Evolutionary conservation across 352 stramenopile species (phyloP), one percentile per base, ranked within the genome.

Genomic region (Pythium dissimile): DNA sequence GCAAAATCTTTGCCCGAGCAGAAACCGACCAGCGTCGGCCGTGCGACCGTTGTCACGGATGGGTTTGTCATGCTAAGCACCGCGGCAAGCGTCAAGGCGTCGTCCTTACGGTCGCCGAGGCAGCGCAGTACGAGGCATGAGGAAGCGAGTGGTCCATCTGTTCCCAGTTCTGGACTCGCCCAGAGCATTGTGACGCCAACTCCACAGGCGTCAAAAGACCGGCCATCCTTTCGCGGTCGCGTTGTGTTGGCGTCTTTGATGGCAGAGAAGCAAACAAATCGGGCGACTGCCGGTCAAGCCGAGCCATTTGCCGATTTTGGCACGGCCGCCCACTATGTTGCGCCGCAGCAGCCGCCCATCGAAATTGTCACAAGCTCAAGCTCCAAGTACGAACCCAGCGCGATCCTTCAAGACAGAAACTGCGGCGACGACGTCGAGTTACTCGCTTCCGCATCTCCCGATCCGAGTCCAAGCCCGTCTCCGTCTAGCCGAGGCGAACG

Each of bases 221-320:
- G 5, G 20, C 43, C 23, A 20, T 32, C 31, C 3, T 1, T 6
- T 2, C 54, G 24, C 24, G 54, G 43, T 28, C 45, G 34, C 10
- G 32, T 48, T 13, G 54, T 53, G 24, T 34, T 62, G 5, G 34
- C 54, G 8, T 44, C 54, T 5, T 26, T 62, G 13, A 23, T 53
- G 4, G 30, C 44, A 8, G 39, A 52, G 24, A 62, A 54, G 20
- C 32, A n/a, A 15, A 47, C 5, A 18, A 47, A 47, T 31, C 20
- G 20, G 5, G 10, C 54, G 7, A 9, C 37, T 21, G 21, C 39
- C 38, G n/a, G 21, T 45, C 23, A 34, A 2, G 43, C 31, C 11
- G 27, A 35, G 13, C 9, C 12, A 8, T 50, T 50, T 30, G 5
- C 15, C 2, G 43, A 34, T 15, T 8, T 50, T n/a, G 43, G 43